Base-by-base conservation (phyloP, 1,284 basidiomycete species). In the Quambalaria eucalypti region DNA sequence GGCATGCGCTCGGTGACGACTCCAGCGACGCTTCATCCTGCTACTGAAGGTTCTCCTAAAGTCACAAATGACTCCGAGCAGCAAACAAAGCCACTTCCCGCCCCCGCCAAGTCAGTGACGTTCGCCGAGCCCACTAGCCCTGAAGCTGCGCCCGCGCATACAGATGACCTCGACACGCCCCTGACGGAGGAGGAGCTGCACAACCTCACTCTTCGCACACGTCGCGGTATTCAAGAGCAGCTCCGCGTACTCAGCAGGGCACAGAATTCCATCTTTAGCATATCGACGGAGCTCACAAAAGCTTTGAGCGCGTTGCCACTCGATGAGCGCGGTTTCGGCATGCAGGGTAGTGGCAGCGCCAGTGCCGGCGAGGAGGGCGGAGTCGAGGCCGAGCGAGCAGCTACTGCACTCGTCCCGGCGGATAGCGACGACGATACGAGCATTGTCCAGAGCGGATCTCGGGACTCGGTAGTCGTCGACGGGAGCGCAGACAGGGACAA, bases 211-310 rank as follows among this genome's bases (percentile, higher is more conserved):
- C 16, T 19, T 2, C 28, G 19, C 19, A 87, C 86, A 21, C 79
- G 87, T 48, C 85, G 87, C 64, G 85, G 85, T 3, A 86, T 92
- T 48, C 87, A 90, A 61, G 87, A 90, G 73, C 81, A 88, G 55
- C 77, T 92, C 57, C 79, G 83, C 40, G 81, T 88, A 26, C 77
- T 92, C 28, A 85, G 87, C 76, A 81, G 82, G 29, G 84, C 90
- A 28, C 87, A 87, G 48, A 79, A 79, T 29, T 81, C 83, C 10
- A 79, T 89, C 12, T 82, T 82, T 71, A 79, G 81, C 19, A 85
- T 87, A 61, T 81, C 87, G 50, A 85, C 87, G 66, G 87, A 91
- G 63, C 78, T 92, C 56, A 81, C 85, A 71, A 78, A 83, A 59
- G 78, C 88, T 71, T 80, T 85, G 64, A 89, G 87, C 62, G 79